These are phyloP conservation scores for Halophytophthora polymorphica DNA, from an alignment of 352 stramenopile genomes.

Conservation along the genomic window DNA sequence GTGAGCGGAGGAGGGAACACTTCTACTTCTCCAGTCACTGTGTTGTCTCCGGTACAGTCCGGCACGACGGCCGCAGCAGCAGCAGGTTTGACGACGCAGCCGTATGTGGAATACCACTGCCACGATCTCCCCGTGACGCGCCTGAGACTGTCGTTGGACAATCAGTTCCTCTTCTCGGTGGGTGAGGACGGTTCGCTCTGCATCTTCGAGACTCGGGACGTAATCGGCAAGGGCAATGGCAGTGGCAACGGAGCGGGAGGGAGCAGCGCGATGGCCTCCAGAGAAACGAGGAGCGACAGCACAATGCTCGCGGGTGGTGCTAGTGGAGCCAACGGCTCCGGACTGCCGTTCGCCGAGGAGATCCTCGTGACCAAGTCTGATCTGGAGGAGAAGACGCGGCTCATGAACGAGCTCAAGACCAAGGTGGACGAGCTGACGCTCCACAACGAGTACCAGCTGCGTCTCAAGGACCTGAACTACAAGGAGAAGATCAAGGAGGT, in stretches of 20 bases:
- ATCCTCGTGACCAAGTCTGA: constrained; percentile 93
- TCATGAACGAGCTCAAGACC: constrained; percentile 92
- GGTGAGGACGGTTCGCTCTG: constrained; percentile 90
- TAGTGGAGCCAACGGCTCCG: constrained; percentile 51
- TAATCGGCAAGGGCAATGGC: constrained; percentile 30
- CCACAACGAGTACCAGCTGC: constrained; percentile 95
- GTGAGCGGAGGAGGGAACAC: constrained; percentile 5
- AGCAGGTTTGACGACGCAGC: constrained; percentile 16
- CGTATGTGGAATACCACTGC: constrained; percentile 72
- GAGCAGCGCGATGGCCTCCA: constrained; percentile 23
- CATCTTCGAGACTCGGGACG: constrained; percentile 87
- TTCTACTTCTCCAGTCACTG: constrained; percentile 18
- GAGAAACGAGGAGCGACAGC: constrained; percentile 27
- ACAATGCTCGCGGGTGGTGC: constrained; percentile 26
- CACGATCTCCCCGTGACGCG: constrained; percentile 76
- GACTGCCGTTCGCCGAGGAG: constrained; percentile 86
- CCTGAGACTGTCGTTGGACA: constrained; percentile 81
- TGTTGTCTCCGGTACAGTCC: constrained; percentile 12
- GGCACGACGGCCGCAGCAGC: constrained; percentile 10
- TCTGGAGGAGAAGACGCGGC: constrained; percentile 89
- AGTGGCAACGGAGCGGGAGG: constrained; percentile 19
- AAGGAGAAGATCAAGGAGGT: constrained; percentile 95
- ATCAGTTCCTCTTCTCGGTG: constrained; percentile 91
- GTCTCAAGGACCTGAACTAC: constrained; percentile 95
- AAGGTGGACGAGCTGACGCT: constrained; percentile 94